Base-by-base conservation (phyloP, 169 alveolate genomes). In the Pseudocohnilembus persalinus region DNA sequence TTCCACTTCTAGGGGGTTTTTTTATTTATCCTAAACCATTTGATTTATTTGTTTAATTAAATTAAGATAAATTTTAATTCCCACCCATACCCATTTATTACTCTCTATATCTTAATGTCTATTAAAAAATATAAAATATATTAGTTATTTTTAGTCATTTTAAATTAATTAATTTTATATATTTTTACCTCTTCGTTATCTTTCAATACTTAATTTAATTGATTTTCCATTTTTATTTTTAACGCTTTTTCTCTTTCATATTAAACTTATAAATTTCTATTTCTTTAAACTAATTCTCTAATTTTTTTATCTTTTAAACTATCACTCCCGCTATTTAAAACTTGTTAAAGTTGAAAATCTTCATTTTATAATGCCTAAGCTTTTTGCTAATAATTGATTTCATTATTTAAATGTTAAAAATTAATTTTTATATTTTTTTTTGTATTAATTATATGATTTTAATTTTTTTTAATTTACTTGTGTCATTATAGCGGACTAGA, bases 301-400 rank as follows among this genome's bases (percentile, higher is more conserved):
- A 82, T 73, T 29, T 82, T 82, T 35, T 75, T 82, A 31, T 82
- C 87, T 75, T 82, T 82, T 26, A 82, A 29, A 27, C 76, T 29
- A 73, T 82, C 87, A 82, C 75, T 82, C 35, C 68, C 68, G 20
- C 20, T 49, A 49, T 20, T 49, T 11, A 49, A 20, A 4, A 49
- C 4, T 49, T 49, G 26, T 49, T 11, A 49, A 49, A 49, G 4
- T 49, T 49, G 68, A 11, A 11, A 49, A 49, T 49, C 68, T 49
- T 49, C 68, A 49, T 20, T 49, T 11, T 49, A 11, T 49, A 11
- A 49, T 11, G 20, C 68, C 20, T 49, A 11, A 49, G 20, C 68
- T 20, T 49, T 49, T 49, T 49, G 20, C 68, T 49, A 49, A n/a
- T n/a, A n/a, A n/a, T n/a, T n/a, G n/a, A n/a, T n/a, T n/a, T n/a